Percentiles rank a stretch among this genome's conserved stretches.
Evolutionary conservation across 2,329 filamentous ascomycete species (phyloP).

Genomic region (Amauroascus niger): DNA sequence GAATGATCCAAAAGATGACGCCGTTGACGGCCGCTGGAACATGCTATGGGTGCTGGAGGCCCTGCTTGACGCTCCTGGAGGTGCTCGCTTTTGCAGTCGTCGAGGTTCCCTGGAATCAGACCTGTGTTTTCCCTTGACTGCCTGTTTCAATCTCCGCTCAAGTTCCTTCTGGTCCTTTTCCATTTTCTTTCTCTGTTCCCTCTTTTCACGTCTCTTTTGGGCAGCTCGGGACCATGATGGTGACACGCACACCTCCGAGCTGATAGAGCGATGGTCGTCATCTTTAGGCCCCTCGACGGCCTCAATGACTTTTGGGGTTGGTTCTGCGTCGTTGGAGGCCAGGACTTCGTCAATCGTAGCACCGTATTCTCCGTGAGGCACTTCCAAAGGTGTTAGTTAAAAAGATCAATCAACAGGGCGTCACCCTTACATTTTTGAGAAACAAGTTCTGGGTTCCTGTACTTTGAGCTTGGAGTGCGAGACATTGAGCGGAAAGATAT

Average conservation of each 20-base stretch:
- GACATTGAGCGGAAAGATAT: conserved; percentile 14
- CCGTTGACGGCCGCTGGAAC: conserved; percentile 14
- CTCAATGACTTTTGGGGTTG: conserved; percentile 34
- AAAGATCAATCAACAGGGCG: too few relatives aligned
- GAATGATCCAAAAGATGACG: conserved; percentile 15
- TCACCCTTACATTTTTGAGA: not conserved
- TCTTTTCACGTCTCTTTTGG: conserved; percentile 15
- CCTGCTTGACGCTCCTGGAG: conserved; percentile 14
- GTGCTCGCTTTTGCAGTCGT: conserved; percentile 16
- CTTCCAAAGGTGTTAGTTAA: not conserved
- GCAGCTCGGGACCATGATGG: conserved; percentile 16
- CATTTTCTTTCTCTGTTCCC: conserved; percentile 15
- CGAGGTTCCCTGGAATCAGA: conserved; percentile 12
- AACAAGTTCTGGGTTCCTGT: conserved; percentile 10
- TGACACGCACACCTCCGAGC: conserved; percentile 18
- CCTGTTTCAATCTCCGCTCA: conserved; percentile 14
- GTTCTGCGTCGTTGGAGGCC: conserved; percentile 22
- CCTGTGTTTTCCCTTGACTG: conserved; percentile 6
- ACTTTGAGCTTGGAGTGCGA: conserved; percentile 15
- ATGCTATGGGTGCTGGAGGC: conserved; percentile 15
- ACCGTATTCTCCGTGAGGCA: not conserved
- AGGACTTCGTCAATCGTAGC: conserved; percentile 8
- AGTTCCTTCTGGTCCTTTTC: conserved; percentile 17
- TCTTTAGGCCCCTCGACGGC: not conserved
- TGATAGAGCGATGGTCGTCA: conserved; percentile 13